Evolutionary conservation across 139 green algal genomes (phyloP), one percentile per base, ranked within the genome.

Genomic region (Micractinium sp.): DNA sequence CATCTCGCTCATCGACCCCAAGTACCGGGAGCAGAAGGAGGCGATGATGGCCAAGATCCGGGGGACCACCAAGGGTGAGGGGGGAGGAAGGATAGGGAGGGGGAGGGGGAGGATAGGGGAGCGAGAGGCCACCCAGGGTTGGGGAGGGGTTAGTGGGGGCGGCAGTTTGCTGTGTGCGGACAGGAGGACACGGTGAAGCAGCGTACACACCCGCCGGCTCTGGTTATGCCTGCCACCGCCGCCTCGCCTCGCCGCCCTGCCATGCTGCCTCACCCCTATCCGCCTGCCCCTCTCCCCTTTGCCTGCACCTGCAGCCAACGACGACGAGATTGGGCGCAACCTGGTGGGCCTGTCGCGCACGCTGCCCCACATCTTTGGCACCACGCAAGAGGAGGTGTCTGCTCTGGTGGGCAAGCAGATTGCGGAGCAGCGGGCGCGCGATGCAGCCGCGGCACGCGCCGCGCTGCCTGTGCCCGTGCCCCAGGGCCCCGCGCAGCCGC

Each of bases 281-380:
- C n/a, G n/a, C n/a, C n/a, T n/a, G n/a, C n/a, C n/a, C n/a, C n/a
- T n/a, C n/a, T n/a, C n/a, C n/a, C n/a, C n/a, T n/a, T n/a, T n/a
- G n/a, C n/a, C 25, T 27, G 82, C 33, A 23, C 36, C 33, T 69
- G 85, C 67, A 78, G 98, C 98, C 23, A 88, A 75, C 35, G 97
- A 99, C 90, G 97, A 99, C 56, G 98, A 99, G 93, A 99, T 99
- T 90, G 92, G 91, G 0, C 82, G 91, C 88, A 99, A 99, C 93
- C 94, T 99, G 53, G 73, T 97, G 60, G 86, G 88, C 22, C 95
- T 99, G 60, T 96, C 97, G 2, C 82, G 85, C 25, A 98, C 95
- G 36, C 94, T 97, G 9, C 98, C 98, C 13, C 98, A 99, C 89
- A 98, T 99, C 82, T 99, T 99, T 90, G 97, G 96, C 0, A 96